A percentile compares a stretch with the other conserved stretches of the same genome.
Evolutionary conservation across 805 yeast genomes (phyloP).

Genomic region (Yarrowia porcina): DNA sequence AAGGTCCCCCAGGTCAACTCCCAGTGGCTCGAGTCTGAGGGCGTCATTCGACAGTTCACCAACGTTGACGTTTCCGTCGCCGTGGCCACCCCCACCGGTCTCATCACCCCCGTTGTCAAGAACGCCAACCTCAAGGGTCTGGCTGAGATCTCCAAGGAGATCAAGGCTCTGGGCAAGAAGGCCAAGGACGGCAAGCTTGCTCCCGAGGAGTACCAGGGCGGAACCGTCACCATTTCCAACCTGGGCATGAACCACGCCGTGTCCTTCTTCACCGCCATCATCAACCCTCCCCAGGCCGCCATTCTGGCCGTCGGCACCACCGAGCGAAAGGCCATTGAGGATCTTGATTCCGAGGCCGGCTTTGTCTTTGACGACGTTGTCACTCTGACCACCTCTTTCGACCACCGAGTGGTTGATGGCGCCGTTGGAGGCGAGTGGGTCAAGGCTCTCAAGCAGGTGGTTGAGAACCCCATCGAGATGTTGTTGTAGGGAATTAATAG

Average conservation of each 20-base stretch:
- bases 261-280: conserved; percentile 86
- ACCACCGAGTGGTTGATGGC: conserved; percentile 97
- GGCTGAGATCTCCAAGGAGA: conserved; percentile 70
- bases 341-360: conserved; percentile 84
- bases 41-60: conserved; percentile 85
- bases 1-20: conserved; percentile 94
- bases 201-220: conserved; percentile 99
- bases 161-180: conserved; percentile 91
- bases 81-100: conserved; percentile 96
- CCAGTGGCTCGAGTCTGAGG: conserved; percentile 85
- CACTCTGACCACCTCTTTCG: conserved; percentile 93
- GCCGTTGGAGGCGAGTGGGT: conserved; percentile 97
- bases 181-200: conserved; percentile 89
- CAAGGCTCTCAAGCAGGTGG: conserved; percentile 81
- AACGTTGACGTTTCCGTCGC: conserved; percentile 97
- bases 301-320: conserved; percentile 93
- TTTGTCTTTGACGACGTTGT: conserved; percentile 88
- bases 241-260: conserved; percentile 98
- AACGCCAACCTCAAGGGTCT: conserved; percentile 87
- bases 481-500: conserved; percentile 52
- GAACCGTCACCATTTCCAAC: conserved; percentile 97
- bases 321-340: conserved; percentile 89
- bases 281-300: conserved; percentile 96
- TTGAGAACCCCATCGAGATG: conserved; percentile 95
- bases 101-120: conserved; percentile 92